Percentiles rank a stretch among this genome's conserved stretches.
phyloP scores from a whole-genome alignment of 345 rosid species.

The Ceriops tagal region DNA sequence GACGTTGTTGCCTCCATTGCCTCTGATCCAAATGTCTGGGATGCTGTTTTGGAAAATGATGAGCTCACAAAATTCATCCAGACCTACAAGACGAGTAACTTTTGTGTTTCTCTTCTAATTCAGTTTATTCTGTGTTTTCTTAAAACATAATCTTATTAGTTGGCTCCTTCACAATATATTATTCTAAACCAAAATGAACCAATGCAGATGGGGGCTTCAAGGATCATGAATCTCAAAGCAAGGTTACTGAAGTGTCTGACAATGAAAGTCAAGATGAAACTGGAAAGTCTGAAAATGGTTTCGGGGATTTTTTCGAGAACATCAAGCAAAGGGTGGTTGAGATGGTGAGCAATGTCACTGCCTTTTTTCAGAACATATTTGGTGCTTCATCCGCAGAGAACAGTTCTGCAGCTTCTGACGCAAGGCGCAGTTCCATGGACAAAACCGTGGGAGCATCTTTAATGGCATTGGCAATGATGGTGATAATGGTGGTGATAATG shows the following conservation, averaged over 20 bases:
- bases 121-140: background rate
- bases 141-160: background rate
- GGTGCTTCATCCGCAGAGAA: constrained; percentile 30
- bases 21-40: constrained; percentile 65
- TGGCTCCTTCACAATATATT: background rate
- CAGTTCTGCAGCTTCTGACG: constrained; percentile 23
- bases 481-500: constrained; percentile 53
- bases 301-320: constrained; percentile 34
- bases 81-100: constrained; percentile 41
- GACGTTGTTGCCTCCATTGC: constrained; percentile 71
- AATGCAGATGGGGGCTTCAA: constrained; percentile 23
- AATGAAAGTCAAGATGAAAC: constrained; percentile 19
- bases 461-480: constrained; percentile 61
- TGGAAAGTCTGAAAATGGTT: constrained; percentile 10
- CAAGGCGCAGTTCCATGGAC: constrained; percentile 23
- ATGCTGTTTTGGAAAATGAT: constrained; percentile 53
- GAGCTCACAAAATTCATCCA: constrained; percentile 42
- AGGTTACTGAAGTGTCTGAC: constrained; percentile 28
- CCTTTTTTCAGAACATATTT: constrained; percentile 48
- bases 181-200: background rate
- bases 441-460: constrained; percentile 36
- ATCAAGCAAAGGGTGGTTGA: constrained; percentile 45
- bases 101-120: background rate
- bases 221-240: constrained; percentile 13
- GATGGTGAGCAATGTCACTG: constrained; percentile 47